These are phyloP conservation scores for Alnus rubra DNA, from an alignment of 306 rosid genomes.

Conservation along the genomic window DNA sequence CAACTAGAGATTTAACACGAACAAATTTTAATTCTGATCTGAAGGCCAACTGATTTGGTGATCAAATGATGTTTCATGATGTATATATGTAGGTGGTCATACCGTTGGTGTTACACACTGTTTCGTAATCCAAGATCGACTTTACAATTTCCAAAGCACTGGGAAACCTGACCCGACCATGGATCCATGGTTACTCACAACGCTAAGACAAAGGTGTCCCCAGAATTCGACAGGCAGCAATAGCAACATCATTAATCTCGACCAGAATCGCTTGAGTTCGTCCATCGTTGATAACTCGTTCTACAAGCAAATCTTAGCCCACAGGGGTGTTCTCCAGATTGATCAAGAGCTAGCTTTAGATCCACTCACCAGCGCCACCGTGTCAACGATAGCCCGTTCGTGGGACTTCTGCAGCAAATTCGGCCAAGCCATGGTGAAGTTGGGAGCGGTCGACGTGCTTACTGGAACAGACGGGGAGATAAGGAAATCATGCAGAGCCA, in stretches of 20 bases:
- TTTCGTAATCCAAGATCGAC: conserved; percentile 36
- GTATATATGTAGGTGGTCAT: conserved; percentile 37
- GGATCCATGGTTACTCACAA: background rate
- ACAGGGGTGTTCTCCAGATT: conserved; percentile 43
- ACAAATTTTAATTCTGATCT: background rate
- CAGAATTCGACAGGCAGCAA: conserved; percentile 1
- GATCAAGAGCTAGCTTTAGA: conserved; percentile 37
- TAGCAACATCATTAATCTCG: conserved; percentile 17
- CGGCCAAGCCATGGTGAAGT: conserved; percentile 41
- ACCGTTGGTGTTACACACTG: conserved; percentile 45
- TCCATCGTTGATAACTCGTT: conserved; percentile 26
- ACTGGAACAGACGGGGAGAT: conserved; percentile 30
- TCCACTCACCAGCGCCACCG: conserved; percentile 12
- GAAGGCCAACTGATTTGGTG: too few relatives aligned
- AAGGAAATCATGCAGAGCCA: conserved; percentile 29
- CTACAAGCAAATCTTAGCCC: conserved; percentile 12
- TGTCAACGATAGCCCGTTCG: conserved; percentile 1
- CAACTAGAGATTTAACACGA: too few relatives aligned
- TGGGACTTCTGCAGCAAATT: conserved; percentile 18
- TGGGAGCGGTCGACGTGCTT: conserved; percentile 37
- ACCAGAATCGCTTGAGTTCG: conserved; percentile 25
- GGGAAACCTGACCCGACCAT: conserved; percentile 35
- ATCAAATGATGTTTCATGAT: background rate
- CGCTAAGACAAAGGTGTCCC: conserved; percentile 22
- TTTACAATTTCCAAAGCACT: conserved; percentile 32